Evolutionary conservation across 306 rosid genomes (phyloP).

Genomic region (Hippophae gyantsensis): DNA sequence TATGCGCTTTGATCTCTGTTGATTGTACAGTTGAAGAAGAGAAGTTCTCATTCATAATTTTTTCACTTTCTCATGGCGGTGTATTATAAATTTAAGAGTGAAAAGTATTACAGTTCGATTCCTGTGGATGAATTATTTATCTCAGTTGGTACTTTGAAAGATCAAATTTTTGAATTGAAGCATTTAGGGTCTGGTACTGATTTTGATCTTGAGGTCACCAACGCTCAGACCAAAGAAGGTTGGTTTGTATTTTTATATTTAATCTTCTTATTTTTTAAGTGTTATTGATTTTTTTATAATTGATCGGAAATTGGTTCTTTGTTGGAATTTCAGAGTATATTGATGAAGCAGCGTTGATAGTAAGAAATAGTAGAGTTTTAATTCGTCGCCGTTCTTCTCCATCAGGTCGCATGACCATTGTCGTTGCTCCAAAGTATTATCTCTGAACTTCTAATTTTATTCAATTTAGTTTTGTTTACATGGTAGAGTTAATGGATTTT

Average conservation of each 20-base stretch:
- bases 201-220: constrained; percentile 98
- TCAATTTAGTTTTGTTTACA: constrained; percentile 11
- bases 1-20: no score
- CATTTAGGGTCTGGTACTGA: constrained; percentile 99
- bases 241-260: constrained; percentile 60
- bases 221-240: constrained; percentile 99
- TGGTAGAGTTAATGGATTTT: no score
- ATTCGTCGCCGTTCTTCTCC: constrained; percentile 95
- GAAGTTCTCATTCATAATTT: no score
- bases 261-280: constrained; percentile 7
- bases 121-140: constrained; percentile 99
- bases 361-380: constrained; percentile 96
- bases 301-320: constrained; percentile 58
- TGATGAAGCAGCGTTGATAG: constrained; percentile 96
- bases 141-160: constrained; percentile 98
- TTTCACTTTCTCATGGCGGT: constrained; percentile 62
- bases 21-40: no score
- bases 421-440: constrained; percentile 82
- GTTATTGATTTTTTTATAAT: constrained; percentile 25
- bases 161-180: constrained; percentile 92
- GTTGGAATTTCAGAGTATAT: constrained; percentile 94
- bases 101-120: constrained; percentile 98
- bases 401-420: constrained; percentile 83
- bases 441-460: constrained; percentile 44
- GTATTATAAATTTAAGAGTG: constrained; percentile 99